Conservation (phyloP, 495 filamentous ascomycete species). For the Rusavskia elegans region DNA sequence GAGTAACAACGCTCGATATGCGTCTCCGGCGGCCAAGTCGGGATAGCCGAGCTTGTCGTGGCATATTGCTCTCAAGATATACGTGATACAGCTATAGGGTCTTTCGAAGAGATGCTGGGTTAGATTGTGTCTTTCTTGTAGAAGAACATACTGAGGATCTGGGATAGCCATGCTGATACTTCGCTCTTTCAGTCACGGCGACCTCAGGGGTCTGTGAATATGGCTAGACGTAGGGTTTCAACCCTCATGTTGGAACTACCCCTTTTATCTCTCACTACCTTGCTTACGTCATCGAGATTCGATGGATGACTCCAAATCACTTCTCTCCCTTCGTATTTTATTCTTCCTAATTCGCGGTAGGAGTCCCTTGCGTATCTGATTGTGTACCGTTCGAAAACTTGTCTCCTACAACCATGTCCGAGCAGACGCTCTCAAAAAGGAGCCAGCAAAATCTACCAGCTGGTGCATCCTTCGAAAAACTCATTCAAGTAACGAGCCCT, state of each 20-base stretch:
- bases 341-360: too few species aligned
- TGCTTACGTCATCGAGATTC: too few species aligned
- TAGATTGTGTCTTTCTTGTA: constrained; percentile 2
- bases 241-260: too few species aligned
- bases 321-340: too few species aligned
- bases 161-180: too few species aligned
- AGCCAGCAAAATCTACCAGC: not conserved
- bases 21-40: constrained; percentile 78
- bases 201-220: too few species aligned
- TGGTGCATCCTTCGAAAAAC: not conserved
- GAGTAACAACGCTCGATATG: constrained; percentile 75
- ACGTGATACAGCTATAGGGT: constrained; percentile 67
- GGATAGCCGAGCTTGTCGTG: constrained; percentile 69
- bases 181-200: too few species aligned
- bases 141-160: not conserved
- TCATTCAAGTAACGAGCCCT: not conserved
- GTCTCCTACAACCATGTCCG: not conserved
- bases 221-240: too few species aligned
- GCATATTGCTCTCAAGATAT: constrained; percentile 53
- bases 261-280: too few species aligned
- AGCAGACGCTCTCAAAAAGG: not conserved
- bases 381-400: not conserved
- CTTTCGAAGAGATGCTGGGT: constrained; percentile 21
- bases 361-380: not conserved
- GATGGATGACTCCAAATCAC: too few species aligned